Evolutionary conservation across 2,329 filamentous ascomycete genomes (phyloP).

Genomic region (Ascochyta lentis): DNA sequence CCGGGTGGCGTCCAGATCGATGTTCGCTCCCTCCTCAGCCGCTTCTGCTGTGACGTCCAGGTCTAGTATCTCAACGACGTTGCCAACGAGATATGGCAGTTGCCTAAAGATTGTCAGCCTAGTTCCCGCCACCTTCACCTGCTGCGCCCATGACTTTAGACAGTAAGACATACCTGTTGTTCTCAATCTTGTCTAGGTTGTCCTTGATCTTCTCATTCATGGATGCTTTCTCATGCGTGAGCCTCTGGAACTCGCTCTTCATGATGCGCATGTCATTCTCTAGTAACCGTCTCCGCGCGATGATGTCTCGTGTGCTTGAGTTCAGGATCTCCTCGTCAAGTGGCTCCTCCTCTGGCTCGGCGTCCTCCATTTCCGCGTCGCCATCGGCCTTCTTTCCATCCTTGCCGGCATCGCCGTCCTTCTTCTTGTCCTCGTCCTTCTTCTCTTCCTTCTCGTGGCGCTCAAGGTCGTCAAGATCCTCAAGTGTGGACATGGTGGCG

Average conservation of each 20-base stretch:
- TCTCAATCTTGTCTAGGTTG: conserved; percentile 98
- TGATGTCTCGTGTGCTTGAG: conserved; percentile 92
- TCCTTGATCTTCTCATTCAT: conserved; percentile 99
- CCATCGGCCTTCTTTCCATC: conserved; percentile 66
- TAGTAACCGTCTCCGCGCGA: conserved; percentile 85
- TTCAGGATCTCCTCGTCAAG: conserved; percentile 93
- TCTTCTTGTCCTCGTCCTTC: conserved; percentile 61
- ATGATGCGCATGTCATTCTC: conserved; percentile 99
- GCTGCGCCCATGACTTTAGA: not conserved
- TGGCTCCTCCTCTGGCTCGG: conserved; percentile 70
- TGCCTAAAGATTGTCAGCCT: conserved; percentile 65
- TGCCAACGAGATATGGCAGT: conserved; percentile 96
- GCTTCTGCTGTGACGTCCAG: conserved; percentile 96
- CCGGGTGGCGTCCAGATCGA: conserved; percentile 93
- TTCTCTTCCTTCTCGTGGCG: conserved; percentile 77
- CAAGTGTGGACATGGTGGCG: conserved; percentile 79
- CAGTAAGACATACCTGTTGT: conserved; percentile 76
- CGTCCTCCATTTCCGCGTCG: conserved; percentile 93
- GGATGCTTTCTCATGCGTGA: conserved; percentile 92
- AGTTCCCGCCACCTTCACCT: not conserved
- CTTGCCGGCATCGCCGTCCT: conserved; percentile 61
- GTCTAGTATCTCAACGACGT: conserved; percentile 96
- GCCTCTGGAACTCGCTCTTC: conserved; percentile 93
- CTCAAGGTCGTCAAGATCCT: conserved; percentile 90
- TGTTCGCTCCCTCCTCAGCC: conserved; percentile 96